Conservation (phyloP, 352 stramenopile species). For the Pythium grandisporangium region DNA sequence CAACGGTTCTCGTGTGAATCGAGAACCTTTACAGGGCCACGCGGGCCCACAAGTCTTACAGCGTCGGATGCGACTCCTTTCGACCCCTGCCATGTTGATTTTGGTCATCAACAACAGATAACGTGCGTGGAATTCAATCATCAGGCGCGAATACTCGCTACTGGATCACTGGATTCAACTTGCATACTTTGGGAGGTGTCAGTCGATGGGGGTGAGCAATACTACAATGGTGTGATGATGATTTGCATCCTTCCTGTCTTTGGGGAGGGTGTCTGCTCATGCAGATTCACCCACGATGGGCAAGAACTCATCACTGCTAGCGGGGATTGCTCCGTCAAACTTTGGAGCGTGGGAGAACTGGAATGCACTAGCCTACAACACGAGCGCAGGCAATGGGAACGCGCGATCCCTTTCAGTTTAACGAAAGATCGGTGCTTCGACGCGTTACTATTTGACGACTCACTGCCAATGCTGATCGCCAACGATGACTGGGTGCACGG, state of each 20-base stretch:
- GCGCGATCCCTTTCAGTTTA: conserved; percentile 24
- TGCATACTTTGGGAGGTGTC: conserved; percentile 55
- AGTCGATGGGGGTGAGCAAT: background rate
- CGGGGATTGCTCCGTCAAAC: conserved; percentile 25
- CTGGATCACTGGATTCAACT: conserved; percentile 47
- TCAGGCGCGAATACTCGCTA: conserved; percentile 22
- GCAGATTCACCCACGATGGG: conserved; percentile 29
- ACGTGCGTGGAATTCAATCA: conserved; percentile 31
- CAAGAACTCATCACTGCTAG: conserved; percentile 28
- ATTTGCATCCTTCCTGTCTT: conserved; percentile 31
- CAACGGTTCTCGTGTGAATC: conserved; percentile 1
- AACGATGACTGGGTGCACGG: conserved; percentile 34
- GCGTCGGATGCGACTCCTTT: too few relatives aligned
- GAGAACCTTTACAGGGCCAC: too few relatives aligned
- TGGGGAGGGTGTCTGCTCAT: conserved; percentile 18
- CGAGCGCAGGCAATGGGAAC: conserved; percentile 20
- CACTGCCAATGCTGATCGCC: conserved; percentile 15
- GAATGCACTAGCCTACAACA: background rate
- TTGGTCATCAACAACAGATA: conserved; percentile 47
- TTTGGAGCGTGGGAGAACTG: conserved; percentile 23
- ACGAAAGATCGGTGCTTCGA: conserved; percentile 23
- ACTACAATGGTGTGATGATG: conserved; percentile 10
- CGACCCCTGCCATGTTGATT: background rate
- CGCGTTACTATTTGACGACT: conserved; percentile 33
- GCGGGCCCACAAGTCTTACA: too few relatives aligned